Base-by-base conservation (phyloP, 169 alveolate species). In the Eimeria maxima region DNA sequence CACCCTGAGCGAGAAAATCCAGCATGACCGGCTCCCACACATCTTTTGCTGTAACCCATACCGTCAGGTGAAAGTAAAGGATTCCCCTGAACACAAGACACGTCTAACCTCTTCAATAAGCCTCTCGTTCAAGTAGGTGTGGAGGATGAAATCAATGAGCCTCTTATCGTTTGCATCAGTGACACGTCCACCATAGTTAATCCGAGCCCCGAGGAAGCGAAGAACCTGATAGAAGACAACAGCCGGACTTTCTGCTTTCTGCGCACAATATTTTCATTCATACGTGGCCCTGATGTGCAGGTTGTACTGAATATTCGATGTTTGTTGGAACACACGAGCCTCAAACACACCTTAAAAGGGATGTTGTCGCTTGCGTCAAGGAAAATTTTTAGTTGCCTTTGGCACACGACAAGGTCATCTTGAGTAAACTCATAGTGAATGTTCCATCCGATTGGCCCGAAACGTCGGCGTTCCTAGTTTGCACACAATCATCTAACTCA, bases 391-490 rank as follows among this genome's bases (percentile, higher is more conserved):
- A 99, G 98, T 98, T 99, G 99, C 96, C 98, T 98, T 94, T 97
- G 98, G 29, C 99, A 98, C 45, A 99, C 99, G 95, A 98, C 99
- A 60, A 98, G 98, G 96, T 99, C 99, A 14, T 99, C 98, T 96
- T 98, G 98, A 89, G 99, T 98, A 98, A 99, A 99, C 95, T 99
- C 99, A 95, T 99, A 99, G 57, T 99, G 99, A 84, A 99, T 98
- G 97, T 99, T 98, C 99, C 99, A 99, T n/a, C 99, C 99, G 71
- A 99, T 97, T 44, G 99, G 99, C n/a, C 99, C 99, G 98, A 98
- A 99, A 96, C 98, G 99, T 96, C 99, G 97, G 78, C 99, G 97
- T 97, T 99, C 99, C 96, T 98, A 98, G 78, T 98, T 93, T 98
- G 99, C 83, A 87, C 98, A 96, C 98, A 98, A 98, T 96, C 99